These are phyloP conservation scores for Crithidia brevicula DNA, from an alignment of 208 protist species.

Conservation along the genomic window DNA sequence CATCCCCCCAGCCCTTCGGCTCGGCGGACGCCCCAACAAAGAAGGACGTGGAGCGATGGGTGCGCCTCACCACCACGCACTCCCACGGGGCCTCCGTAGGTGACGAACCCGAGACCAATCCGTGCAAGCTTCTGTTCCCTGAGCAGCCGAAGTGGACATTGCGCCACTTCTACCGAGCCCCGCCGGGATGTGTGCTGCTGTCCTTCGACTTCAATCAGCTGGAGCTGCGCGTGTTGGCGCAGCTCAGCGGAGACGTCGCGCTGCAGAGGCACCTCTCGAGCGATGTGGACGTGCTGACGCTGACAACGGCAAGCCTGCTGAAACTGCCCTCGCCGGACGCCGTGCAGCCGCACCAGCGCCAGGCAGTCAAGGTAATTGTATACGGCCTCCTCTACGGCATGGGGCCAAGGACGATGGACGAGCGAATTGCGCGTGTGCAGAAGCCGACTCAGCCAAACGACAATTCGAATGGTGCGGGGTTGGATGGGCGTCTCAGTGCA, in stretches of 20 bases:
- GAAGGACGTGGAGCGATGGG: conserved; percentile 26
- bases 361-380: conserved; percentile 81
- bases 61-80: neutral
- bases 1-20: conserved; percentile 6
- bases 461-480: too few species aligned
- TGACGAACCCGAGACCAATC: neutral
- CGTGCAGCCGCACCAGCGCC: conserved; percentile 53
- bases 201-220: conserved; percentile 90
- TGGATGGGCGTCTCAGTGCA: conserved; percentile 35
- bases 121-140: conserved; percentile 11
- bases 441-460: neutral
- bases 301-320: conserved; percentile 57
- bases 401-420: conserved; percentile 69
- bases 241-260: conserved; percentile 64
- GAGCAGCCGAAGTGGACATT: conserved; percentile 60
- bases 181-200: conserved; percentile 65
- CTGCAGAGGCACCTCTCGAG: conserved; percentile 55
- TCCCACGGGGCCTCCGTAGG: neutral
- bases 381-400: conserved; percentile 93
- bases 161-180: conserved; percentile 69
- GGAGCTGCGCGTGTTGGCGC: conserved; percentile 81
- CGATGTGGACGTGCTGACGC: conserved; percentile 51
- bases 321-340: conserved; percentile 16
- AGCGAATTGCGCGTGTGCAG: conserved; percentile 30
- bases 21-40: too few species aligned